Conservation (phyloP, 164 flowering plant genomes). For the Malania oleifera region DNA sequence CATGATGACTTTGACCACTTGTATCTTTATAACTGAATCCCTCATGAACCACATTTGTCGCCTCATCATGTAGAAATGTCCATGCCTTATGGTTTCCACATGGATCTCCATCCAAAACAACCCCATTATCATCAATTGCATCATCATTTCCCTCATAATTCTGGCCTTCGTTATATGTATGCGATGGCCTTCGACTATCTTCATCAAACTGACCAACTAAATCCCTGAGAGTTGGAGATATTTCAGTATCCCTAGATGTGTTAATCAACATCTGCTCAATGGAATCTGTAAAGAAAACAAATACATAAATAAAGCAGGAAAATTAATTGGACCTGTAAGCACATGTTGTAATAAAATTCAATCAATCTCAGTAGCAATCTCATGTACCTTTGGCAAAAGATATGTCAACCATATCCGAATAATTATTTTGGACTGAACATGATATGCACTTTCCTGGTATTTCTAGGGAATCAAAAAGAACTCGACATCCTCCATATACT, state of each 20-base stretch:
- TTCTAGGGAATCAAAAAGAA: slow-evolving; percentile 91
- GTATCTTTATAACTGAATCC: slow-evolving; percentile 30
- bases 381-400: slow-evolving; percentile 77
- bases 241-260: slow-evolving; percentile 51
- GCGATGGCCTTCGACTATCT: slow-evolving; percentile 50
- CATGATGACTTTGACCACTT: slow-evolving; percentile 35
- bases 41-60: slow-evolving; percentile 42
- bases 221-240: slow-evolving; percentile 67
- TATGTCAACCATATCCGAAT: slow-evolving; percentile 57
- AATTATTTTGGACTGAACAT: slow-evolving; percentile 25
- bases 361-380: background rate
- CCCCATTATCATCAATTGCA: slow-evolving; percentile 14
- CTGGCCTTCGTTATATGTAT: slow-evolving; percentile 27
- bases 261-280: slow-evolving; percentile 63
- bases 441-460: slow-evolving; percentile 62
- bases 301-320: slow-evolving; percentile 1
- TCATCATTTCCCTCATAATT: slow-evolving; percentile 28
- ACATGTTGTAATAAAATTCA: background rate
- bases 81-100: slow-evolving; percentile 38
- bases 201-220: slow-evolving; percentile 67
- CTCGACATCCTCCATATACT: slow-evolving; percentile 82
- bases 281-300: slow-evolving; percentile 39
- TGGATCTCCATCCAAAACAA: slow-evolving; percentile 23
- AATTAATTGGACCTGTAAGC: background rate
- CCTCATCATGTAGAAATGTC: slow-evolving; percentile 56